These are phyloP conservation scores for Cytospora mali DNA, from an alignment of 2,329 filamentous ascomycete species.

Conservation along the genomic window DNA sequence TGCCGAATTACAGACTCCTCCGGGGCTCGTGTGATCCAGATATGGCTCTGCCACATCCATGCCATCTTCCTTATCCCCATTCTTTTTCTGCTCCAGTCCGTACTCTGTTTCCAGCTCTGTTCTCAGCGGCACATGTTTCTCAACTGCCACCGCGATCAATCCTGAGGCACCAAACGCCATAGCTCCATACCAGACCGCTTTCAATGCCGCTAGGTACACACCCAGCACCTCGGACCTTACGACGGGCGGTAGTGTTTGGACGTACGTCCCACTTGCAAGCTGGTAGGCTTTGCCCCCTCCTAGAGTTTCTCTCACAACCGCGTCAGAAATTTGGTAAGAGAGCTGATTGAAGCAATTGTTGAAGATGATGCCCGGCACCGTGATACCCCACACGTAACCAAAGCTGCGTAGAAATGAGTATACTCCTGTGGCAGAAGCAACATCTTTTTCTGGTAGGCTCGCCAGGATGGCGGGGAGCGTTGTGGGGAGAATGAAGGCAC, in stretches of 20 bases:
- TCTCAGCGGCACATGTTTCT: not conserved
- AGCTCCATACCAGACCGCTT: not conserved
- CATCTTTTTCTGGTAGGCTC: slow-evolving; percentile 34
- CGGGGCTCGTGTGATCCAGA: not conserved
- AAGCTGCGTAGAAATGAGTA: slow-evolving; percentile 43
- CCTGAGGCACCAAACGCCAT: not conserved
- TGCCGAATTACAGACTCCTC: not conserved
- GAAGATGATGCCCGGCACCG: slow-evolving; percentile 41
- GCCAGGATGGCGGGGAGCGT: slow-evolving; percentile 43
- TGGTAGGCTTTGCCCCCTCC: not conserved
- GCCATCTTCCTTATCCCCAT: not conserved
- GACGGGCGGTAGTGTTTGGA: not conserved
- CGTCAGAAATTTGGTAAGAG: not conserved
- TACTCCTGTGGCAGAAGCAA: slow-evolving; percentile 36
- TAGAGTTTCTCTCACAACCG: not conserved
- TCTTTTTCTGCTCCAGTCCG: not conserved
- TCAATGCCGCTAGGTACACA: not conserved
- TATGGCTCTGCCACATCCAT: not conserved
- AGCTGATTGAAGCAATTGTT: slow-evolving; percentile 19
- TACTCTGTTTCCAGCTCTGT: not conserved
- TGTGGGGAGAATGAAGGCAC: slow-evolving; percentile 38
- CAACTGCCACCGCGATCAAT: not conserved
- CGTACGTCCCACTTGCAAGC: not conserved
- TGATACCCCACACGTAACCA: slow-evolving; percentile 44
- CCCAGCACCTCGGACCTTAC: not conserved